Conservation (phyloP, 1,284 basidiomycete genomes). For the Bondarzewia mesenterica region DNA sequence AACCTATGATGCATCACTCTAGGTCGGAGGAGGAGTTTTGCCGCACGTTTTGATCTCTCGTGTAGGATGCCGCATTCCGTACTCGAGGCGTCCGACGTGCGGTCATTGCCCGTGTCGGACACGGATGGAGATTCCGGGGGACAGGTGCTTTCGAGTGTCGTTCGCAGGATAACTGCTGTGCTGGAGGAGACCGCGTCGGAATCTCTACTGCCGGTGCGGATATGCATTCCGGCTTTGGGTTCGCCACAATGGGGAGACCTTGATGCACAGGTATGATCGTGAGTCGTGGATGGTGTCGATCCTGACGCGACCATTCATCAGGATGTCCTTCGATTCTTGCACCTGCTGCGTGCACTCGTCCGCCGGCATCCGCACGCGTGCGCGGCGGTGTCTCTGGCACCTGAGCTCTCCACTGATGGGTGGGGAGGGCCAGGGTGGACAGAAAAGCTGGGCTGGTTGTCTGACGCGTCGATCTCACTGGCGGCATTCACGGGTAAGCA, state of each 20-base stretch:
- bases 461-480: constrained; percentile 70
- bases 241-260: constrained; percentile 67
- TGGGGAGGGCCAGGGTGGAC: constrained; percentile 62
- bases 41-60: constrained; percentile 66
- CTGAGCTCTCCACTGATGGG: constrained; percentile 45
- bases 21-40: constrained; percentile 60
- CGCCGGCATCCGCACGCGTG: constrained; percentile 49
- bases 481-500: constrained; percentile 72
- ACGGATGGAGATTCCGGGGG: neutral
- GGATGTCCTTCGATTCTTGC: constrained; percentile 67
- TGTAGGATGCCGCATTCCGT: constrained; percentile 42
- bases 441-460: constrained; percentile 71
- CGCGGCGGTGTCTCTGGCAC: constrained; percentile 61
- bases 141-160: constrained; percentile 8
- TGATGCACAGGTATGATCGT: constrained; percentile 38
- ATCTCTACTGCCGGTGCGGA: constrained; percentile 34
- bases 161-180: constrained; percentile 13
- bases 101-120: neutral
- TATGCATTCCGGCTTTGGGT: constrained; percentile 69
- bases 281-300: no score
- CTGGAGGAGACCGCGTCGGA: constrained; percentile 15
- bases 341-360: constrained; percentile 55
- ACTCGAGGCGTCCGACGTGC: constrained; percentile 18
- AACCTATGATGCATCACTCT: constrained; percentile 11
- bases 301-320: constrained; percentile 23